Percentiles rank a stretch among this genome's conserved stretches.
phyloP scores from a whole-genome alignment of 2,329 filamentous ascomycete species.

The Aspergillus arachidicola region DNA sequence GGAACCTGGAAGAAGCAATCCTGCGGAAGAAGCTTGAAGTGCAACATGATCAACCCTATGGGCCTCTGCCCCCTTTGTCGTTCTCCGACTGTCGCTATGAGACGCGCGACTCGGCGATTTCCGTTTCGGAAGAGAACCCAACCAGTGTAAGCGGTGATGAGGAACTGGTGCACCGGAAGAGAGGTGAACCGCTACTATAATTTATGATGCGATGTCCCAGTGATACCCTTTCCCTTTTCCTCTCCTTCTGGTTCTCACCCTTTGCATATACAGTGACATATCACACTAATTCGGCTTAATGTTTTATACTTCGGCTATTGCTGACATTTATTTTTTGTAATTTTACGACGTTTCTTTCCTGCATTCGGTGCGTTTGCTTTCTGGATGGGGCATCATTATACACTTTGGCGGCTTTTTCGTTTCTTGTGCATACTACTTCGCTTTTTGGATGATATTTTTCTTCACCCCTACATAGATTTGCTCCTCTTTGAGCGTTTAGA shows the following conservation, averaged over 20 bases:
- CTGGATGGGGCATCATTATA: conserved; percentile 16
- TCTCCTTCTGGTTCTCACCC: conserved; percentile 8
- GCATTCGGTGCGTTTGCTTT: conserved; percentile 6
- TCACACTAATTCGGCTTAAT: conserved; percentile 8
- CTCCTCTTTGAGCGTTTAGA: conserved; percentile 10
- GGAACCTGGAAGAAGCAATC: conserved; percentile 48
- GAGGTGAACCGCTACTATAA: conserved; percentile 19
- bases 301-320: conserved; percentile 11
- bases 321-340: conserved; percentile 17
- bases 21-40: conserved; percentile 42
- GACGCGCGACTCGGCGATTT: conserved; percentile 34
- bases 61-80: conserved; percentile 41
- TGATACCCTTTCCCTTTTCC: conserved; percentile 29
- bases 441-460: conserved; percentile 3
- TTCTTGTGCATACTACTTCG: conserved; percentile 31
- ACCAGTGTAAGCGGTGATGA: conserved; percentile 17
- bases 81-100: conserved; percentile 33
- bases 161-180: conserved; percentile 17
- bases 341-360: conserved; percentile 13
- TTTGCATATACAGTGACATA: conserved; percentile 19
- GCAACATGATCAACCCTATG: conserved; percentile 38
- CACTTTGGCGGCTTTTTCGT: conserved; percentile 24
- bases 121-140: conserved; percentile 21
- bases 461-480: conserved; percentile 7
- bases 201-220: conserved; percentile 27